Conservation (phyloP, 2,329 filamentous ascomycete genomes). For the Periconia sp. region DNA sequence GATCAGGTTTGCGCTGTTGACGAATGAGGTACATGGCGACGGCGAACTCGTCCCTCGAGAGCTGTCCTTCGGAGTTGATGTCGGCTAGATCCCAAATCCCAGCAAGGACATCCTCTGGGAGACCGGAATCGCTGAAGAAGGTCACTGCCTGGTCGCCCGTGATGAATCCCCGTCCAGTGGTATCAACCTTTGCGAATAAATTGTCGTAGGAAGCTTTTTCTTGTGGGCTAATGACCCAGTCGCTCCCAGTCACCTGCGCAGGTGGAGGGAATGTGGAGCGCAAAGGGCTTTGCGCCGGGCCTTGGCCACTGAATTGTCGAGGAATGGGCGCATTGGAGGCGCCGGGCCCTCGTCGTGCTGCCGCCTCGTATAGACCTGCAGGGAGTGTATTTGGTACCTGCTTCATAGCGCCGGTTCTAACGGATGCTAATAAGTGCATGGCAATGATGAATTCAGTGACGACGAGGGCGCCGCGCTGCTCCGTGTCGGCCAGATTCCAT, state of each 20-base stretch:
- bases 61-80: slow-evolving; percentile 83
- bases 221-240: slow-evolving; percentile 80
- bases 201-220: slow-evolving; percentile 89
- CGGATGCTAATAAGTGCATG: slow-evolving; percentile 94
- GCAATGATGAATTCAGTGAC: slow-evolving; percentile 94
- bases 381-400: slow-evolving; percentile 79
- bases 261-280: slow-evolving; percentile 52
- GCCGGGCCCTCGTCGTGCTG: slow-evolving; percentile 61
- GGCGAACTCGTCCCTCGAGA: slow-evolving; percentile 89
- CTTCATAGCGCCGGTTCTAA: slow-evolving; percentile 80
- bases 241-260: slow-evolving; percentile 59
- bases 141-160: slow-evolving; percentile 91
- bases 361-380: slow-evolving; percentile 85
- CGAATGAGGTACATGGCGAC: slow-evolving; percentile 97
- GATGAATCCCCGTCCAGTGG: slow-evolving; percentile 76
- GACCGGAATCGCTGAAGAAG: slow-evolving; percentile 89
- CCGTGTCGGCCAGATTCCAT: slow-evolving; percentile 92
- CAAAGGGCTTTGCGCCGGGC: slow-evolving; percentile 62
- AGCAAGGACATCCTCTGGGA: slow-evolving; percentile 85
- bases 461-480: slow-evolving; percentile 84
- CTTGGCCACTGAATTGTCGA: slow-evolving; percentile 75
- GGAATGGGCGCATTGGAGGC: slow-evolving; percentile 61
- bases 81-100: slow-evolving; percentile 98
- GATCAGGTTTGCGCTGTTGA: slow-evolving; percentile 73
- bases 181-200: slow-evolving; percentile 83